Conservation (phyloP, 176 grass and related monocot genomes). For the Avena eriantha region DNA sequence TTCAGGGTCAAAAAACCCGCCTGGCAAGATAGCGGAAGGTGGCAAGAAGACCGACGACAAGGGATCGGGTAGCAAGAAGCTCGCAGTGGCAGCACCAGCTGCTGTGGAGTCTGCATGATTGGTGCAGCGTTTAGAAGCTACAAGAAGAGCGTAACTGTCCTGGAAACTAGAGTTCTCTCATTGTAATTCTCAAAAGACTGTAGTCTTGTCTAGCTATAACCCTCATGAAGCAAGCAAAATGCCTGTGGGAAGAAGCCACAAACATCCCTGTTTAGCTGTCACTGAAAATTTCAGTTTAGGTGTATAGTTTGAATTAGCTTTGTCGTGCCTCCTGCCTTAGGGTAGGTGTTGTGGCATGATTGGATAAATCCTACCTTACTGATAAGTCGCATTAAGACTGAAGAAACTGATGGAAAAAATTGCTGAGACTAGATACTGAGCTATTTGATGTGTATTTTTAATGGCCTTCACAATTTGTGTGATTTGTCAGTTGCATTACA, state of each 20-base stretch:
- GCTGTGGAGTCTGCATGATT: conserved; percentile 64
- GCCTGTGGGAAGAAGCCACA: conserved; percentile 48
- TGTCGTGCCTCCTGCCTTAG: conserved; percentile 35
- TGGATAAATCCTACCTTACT: conserved; percentile 52
- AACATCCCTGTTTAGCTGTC: conserved; percentile 48
- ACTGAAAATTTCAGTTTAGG: conserved; percentile 61
- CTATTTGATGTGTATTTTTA: conserved; percentile 48
- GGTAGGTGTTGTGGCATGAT: conserved; percentile 50
- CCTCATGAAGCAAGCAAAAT: conserved; percentile 57
- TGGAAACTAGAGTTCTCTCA: conserved; percentile 52
- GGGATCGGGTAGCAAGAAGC: conserved; percentile 59
- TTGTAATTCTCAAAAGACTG: conserved; percentile 57
- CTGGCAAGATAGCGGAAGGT: conserved; percentile 50
- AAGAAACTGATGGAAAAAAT: conserved; percentile 47
- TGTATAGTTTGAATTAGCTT: conserved; percentile 76
- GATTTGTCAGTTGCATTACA: conserved; percentile 62
- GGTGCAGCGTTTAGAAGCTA: conserved; percentile 43
- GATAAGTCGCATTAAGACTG: conserved; percentile 50
- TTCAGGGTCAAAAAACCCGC: conserved; percentile 53
- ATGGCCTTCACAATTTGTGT: conserved; percentile 44
- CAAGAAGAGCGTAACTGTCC: conserved; percentile 51
- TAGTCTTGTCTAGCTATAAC: conserved; percentile 71
- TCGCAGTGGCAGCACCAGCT: conserved; percentile 53
- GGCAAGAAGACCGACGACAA: conserved; percentile 55
- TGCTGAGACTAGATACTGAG: conserved; percentile 41